Evolutionary conservation across 2,329 filamentous ascomycete genomes (phyloP).

Genomic region (Plenodomus lindquistii): DNA sequence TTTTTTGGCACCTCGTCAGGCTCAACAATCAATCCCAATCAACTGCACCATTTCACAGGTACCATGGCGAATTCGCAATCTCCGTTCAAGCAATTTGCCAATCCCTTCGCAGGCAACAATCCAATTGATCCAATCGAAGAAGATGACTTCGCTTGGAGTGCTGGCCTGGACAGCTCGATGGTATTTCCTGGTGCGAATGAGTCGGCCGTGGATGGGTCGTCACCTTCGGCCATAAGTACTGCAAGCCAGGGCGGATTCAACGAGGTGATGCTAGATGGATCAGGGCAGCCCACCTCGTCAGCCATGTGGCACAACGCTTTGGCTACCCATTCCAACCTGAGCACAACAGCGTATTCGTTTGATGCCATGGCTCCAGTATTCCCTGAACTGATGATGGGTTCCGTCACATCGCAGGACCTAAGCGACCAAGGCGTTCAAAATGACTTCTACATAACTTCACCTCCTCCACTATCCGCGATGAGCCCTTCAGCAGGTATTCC

Average conservation of each 20-base stretch:
- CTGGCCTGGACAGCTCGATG: slow-evolving; percentile 74
- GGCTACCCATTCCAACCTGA: slow-evolving; percentile 69
- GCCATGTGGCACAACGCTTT: slow-evolving; percentile 51
- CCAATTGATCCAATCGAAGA: slow-evolving; percentile 66
- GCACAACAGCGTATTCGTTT: slow-evolving; percentile 69
- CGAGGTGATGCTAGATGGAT: slow-evolving; percentile 86
- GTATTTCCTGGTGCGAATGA: slow-evolving; percentile 64
- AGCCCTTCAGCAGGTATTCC: slow-evolving; percentile 70
- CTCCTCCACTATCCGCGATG: slow-evolving; percentile 74
- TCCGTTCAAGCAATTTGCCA: slow-evolving; percentile 44
- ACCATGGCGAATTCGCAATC: slow-evolving; percentile 66
- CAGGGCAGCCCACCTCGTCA: slow-evolving; percentile 44
- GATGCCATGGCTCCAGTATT: slow-evolving; percentile 76
- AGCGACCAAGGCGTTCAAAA: slow-evolving; percentile 68
- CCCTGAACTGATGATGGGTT: slow-evolving; percentile 68
- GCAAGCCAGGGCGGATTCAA: slow-evolving; percentile 90
- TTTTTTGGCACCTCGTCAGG: slow-evolving; percentile 65
- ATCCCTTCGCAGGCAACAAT: slow-evolving; percentile 61
- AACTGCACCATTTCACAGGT: slow-evolving; percentile 85
- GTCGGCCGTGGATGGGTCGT: slow-evolving; percentile 86
- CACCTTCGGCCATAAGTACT: slow-evolving; percentile 93
- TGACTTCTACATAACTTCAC: slow-evolving; percentile 78
- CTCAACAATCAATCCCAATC: slow-evolving; percentile 65
- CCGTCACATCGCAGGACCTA: slow-evolving; percentile 76
- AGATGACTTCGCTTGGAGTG: slow-evolving; percentile 87